Conservation (phyloP, 345 rosid genomes). For the Melaleuca quinquenervia region DNA sequence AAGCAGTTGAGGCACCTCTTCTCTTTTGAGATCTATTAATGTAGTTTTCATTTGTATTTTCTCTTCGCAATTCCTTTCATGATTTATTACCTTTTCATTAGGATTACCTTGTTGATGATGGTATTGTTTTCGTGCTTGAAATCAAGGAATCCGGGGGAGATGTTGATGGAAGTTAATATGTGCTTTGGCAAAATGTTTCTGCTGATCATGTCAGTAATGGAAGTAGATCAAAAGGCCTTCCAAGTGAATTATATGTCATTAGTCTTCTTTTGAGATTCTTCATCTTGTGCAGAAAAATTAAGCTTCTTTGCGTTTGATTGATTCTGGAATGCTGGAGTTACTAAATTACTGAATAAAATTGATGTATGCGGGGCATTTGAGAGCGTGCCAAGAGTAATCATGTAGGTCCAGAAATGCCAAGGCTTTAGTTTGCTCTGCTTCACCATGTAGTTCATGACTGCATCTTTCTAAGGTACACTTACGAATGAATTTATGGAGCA, state of each 20-base stretch:
- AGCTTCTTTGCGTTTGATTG: not conserved
- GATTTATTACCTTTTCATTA: not conserved
- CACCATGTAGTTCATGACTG: not conserved
- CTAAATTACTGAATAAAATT: not conserved
- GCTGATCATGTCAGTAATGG: not conserved
- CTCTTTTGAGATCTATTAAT: no score
- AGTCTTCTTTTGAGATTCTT: not conserved
- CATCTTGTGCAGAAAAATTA: not conserved
- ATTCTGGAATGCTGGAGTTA: not conserved
- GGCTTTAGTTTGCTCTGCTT: not conserved
- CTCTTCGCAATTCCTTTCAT: no score
- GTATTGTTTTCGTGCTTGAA: not conserved
- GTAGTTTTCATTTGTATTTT: no score
- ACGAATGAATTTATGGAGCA: no score
- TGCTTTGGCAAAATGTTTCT: not conserved
- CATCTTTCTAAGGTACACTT: not conserved
- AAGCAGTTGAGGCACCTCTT: no score
- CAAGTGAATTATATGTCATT: not conserved
- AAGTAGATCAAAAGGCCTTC: not conserved
- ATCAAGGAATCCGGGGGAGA: not conserved
- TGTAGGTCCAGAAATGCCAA: not conserved
- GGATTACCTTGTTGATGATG: fast-evolving
- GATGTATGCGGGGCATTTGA: not conserved
- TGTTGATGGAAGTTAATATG: not conserved
- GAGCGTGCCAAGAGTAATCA: not conserved